Percentiles rank a stretch among this genome's conserved stretches.
Evolutionary conservation across 2,329 filamentous ascomycete species (phyloP).

Genomic region (Cladosporium sp.): DNA sequence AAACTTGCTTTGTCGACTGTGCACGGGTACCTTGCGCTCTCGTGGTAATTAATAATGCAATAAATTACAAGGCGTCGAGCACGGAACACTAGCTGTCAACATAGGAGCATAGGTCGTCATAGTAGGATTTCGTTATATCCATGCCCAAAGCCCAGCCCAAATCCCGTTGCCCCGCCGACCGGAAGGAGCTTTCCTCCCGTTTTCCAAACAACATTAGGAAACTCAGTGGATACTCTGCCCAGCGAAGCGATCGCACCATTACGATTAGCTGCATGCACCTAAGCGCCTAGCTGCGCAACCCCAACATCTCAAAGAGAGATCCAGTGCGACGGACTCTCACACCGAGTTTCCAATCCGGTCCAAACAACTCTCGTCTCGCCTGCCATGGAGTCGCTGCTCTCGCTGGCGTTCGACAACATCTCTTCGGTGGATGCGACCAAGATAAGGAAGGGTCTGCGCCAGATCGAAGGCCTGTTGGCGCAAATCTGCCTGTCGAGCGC

Average conservation of each 20-base stretch:
- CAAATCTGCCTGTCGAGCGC: constrained; percentile 77
- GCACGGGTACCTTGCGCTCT: too few species aligned
- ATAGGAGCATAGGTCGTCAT: too few species aligned
- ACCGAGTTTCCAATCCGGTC: not conserved
- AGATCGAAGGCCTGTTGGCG: constrained; percentile 88
- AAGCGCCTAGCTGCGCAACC: constrained; percentile 3
- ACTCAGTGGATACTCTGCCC: not conserved
- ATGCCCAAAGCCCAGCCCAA: not conserved
- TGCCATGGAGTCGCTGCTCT: constrained; percentile 83
- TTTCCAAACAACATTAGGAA: not conserved
- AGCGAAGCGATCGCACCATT: not conserved
- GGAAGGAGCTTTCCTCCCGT: not conserved
- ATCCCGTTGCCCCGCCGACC: not conserved
- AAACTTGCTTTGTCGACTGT: too few species aligned
- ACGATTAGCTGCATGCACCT: constrained; percentile 9
- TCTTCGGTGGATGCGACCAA: constrained; percentile 87
- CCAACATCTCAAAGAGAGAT: constrained; percentile 2
- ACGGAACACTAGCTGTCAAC: not conserved
- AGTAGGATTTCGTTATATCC: not conserved
- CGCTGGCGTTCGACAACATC: constrained; percentile 92
- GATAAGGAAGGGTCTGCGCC: constrained; percentile 87
- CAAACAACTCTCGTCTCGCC: not conserved
- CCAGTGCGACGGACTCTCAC: not conserved
- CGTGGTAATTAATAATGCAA: too few species aligned
- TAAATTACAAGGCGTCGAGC: not conserved